phyloP scores from a whole-genome alignment of 345 rosid species.

The Fremontodendron californicum region DNA sequence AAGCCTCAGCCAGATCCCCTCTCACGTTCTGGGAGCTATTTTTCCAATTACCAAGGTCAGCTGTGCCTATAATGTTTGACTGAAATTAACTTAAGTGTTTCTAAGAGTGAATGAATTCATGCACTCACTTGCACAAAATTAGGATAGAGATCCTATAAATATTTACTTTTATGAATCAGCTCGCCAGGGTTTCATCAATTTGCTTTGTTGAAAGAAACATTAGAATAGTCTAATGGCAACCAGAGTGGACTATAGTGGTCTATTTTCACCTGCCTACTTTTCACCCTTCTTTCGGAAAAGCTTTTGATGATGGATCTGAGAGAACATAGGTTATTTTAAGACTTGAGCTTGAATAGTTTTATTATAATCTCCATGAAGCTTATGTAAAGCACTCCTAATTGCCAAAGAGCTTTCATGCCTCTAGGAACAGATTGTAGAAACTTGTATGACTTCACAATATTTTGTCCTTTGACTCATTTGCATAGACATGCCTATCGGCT shows the following conservation, averaged over 20 bases:
- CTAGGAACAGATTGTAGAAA: background rate
- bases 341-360: background rate
- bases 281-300: background rate
- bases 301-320: background rate
- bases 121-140: too few species aligned
- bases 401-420: background rate
- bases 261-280: background rate
- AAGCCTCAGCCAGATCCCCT: too few species aligned
- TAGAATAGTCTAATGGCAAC: background rate
- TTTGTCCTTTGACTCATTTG: too few species aligned
- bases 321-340: background rate
- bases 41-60: conserved; percentile 45
- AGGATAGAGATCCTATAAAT: background rate
- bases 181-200: background rate
- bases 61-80: too few species aligned
- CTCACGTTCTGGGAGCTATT: conserved; percentile 34
- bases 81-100: too few species aligned
- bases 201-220: background rate
- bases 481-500: too few species aligned
- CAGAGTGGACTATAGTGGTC: background rate
- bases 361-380: background rate
- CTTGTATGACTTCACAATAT: background rate
- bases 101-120: too few species aligned
- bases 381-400: background rate
- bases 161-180: background rate